Base-by-base conservation (phyloP, 208 protist genomes). In the Trypanosoma caninum region DNA sequence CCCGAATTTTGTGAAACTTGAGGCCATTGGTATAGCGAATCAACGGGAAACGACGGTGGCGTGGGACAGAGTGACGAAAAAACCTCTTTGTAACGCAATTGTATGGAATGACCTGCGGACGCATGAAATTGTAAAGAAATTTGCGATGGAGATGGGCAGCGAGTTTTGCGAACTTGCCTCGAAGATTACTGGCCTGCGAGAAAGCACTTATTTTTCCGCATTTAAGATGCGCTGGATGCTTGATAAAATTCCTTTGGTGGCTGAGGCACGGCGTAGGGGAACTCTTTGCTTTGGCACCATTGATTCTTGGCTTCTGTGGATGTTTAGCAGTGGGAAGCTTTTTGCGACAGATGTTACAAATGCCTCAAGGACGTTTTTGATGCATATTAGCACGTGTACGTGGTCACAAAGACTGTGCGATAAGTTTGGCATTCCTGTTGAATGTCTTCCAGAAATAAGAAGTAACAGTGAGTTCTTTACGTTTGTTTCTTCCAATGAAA, bases 21-120 rank as follows among this genome's bases (percentile, higher is more conserved):
- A 79, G 27, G 78, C 66, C 11, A 78, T 97, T 47, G 98, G 97
- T 20, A 95, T 99, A 46, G 99, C 98, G 25, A 99, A 99, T 76
- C 98, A 99, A 75, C 85, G 98, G 35, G 98, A 99, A 74, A 99
- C 98, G 9, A 91, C 94, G 1, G 77, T 99, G 16, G 89, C 97
- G n/a, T 99, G 98, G 98, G 98, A 99, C 68, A 72, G 77, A 46
- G 56, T 59, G 16, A 99, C 96, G 0, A 95, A 96, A 10, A 69
- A 89, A 55, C 97, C 98, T 8, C 76, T 99, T 7, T 92, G 91
- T 76, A 96, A 98, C 55, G 95, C 97, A 6, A 98, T 99, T 45
- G 90, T 97, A 0, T 98, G 95, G 95, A 87, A 77, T 46, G 93
- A 97, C 55, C 62, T 76, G 3, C 80, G 93, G 23, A 95, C 91